These are phyloP conservation scores for Fusarium palustre DNA, from an alignment of 2,329 filamentous ascomycete genomes.

Conservation along the genomic window DNA sequence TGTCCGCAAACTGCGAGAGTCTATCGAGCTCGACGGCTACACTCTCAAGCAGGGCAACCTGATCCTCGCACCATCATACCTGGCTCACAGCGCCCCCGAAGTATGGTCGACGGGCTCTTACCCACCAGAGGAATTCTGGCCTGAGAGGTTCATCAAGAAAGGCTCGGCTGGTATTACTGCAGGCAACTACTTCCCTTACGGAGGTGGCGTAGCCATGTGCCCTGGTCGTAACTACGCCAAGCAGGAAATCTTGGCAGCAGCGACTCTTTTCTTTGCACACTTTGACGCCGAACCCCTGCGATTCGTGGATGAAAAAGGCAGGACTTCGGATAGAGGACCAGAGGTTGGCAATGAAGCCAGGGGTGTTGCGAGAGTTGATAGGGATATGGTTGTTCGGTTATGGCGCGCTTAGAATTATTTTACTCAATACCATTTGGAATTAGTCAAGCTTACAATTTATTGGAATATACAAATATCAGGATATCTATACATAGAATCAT, in stretches of 20 bases:
- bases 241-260: conserved; percentile 43
- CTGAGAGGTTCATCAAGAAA: conserved; percentile 39
- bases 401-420: conserved; percentile 14
- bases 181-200: conserved; percentile 45
- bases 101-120: conserved; percentile 32
- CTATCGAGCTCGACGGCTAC: conserved; percentile 43
- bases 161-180: conserved; percentile 25
- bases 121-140: conserved; percentile 41
- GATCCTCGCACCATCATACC: conserved; percentile 40
- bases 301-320: conserved; percentile 26
- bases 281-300: conserved; percentile 38
- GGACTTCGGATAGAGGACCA: conserved; percentile 36
- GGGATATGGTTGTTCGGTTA: conserved; percentile 38
- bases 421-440: neutral
- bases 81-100: conserved; percentile 37
- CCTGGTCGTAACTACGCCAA: conserved; percentile 46
- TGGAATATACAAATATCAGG: neutral
- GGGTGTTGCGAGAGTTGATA: conserved; percentile 42
- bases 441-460: neutral
- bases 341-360: conserved; percentile 41
- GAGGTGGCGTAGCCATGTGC: conserved; percentile 45
- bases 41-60: conserved; percentile 39
- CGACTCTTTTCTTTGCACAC: conserved; percentile 31
- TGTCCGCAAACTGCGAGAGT: conserved; percentile 39
- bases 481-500: neutral